phyloP scores from a whole-genome alignment of 139 green algal species.

The Chlamydomonas incerta region DNA sequence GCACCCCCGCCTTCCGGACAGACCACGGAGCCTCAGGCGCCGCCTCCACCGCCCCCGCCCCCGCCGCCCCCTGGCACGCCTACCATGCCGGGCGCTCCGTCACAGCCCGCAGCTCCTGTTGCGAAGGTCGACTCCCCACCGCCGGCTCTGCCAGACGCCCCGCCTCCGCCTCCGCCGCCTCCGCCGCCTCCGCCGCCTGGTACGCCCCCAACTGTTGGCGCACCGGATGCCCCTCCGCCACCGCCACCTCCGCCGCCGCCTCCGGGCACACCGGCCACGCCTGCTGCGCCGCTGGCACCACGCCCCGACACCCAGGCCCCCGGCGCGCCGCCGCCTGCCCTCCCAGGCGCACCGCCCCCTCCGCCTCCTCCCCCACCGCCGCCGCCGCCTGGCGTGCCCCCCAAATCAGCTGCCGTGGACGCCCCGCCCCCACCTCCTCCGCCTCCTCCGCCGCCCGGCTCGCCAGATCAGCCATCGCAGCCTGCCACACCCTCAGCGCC shows the following conservation, averaged over 20 bases:
- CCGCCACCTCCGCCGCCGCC: conserved; percentile 4
- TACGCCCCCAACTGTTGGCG: not conserved
- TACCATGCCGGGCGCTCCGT: not conserved
- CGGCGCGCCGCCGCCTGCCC: not conserved
- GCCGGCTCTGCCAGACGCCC: not conserved
- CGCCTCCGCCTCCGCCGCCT: not conserved
- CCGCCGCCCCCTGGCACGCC: not conserved
- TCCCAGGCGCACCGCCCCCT: not conserved
- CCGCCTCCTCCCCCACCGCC: not conserved
- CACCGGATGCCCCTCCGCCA: not conserved
- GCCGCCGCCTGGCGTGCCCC: too few relatives aligned
- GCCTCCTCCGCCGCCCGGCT: too few relatives aligned
- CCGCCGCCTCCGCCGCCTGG: not conserved
- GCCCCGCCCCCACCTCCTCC: too few relatives aligned
- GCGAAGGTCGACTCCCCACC: not conserved
- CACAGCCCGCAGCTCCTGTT: not conserved
- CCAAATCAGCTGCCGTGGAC: too few relatives aligned
- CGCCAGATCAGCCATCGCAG: too few relatives aligned
- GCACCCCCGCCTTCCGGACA: not conserved
- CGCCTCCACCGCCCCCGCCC: not conserved
- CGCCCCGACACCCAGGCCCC: too few relatives aligned
- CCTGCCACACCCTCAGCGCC: too few relatives aligned
- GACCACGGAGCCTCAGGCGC: not conserved
- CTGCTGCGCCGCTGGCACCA: too few relatives aligned
- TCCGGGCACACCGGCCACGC: not conserved